phyloP scores from a whole-genome alignment of 2,329 filamentous ascomycete genomes.

The Fusarium continuum region DNA sequence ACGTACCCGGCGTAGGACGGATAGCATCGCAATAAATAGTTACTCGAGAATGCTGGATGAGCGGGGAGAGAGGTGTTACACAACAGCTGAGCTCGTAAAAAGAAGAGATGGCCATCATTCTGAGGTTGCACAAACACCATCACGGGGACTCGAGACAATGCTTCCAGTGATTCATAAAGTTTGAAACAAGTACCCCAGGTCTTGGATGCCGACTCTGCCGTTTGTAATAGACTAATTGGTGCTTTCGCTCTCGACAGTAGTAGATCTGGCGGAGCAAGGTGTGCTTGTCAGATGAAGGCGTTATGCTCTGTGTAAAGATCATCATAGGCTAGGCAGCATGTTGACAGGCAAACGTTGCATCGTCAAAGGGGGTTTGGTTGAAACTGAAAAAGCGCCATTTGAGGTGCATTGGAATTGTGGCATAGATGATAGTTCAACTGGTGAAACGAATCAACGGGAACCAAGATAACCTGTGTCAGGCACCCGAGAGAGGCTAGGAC shows the following conservation, averaged over 20 bases:
- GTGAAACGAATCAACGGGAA: constrained; percentile 36
- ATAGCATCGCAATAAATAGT: constrained; percentile 11
- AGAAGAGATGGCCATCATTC: neutral
- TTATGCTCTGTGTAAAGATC: constrained; percentile 23
- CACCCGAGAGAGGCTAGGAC: constrained; percentile 29
- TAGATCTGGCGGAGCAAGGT: neutral
- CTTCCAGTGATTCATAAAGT: neutral
- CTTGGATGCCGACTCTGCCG: constrained; percentile 10
- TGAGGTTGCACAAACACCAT: constrained; percentile 12
- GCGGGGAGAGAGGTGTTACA: constrained; percentile 15
- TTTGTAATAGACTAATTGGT: constrained; percentile 1
- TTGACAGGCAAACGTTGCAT: constrained; percentile 15
- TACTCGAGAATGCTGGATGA: constrained; percentile 2
- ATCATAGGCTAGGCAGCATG: neutral
- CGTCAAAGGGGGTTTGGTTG: neutral
- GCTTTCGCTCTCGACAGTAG: constrained; percentile 3
- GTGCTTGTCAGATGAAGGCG: neutral
- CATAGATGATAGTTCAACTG: constrained; percentile 14
- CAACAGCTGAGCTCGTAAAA: constrained; percentile 7
- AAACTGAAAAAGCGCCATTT: neutral
- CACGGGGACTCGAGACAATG: constrained; percentile 29
- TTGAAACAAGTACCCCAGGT: constrained; percentile 18
- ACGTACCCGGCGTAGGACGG: neutral
- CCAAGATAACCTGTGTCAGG: constrained; percentile 27
- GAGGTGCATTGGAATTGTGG: constrained; percentile 11